These are phyloP conservation scores for Lepidium africanum DNA, from an alignment of 345 rosid species.

Conservation along the genomic window DNA sequence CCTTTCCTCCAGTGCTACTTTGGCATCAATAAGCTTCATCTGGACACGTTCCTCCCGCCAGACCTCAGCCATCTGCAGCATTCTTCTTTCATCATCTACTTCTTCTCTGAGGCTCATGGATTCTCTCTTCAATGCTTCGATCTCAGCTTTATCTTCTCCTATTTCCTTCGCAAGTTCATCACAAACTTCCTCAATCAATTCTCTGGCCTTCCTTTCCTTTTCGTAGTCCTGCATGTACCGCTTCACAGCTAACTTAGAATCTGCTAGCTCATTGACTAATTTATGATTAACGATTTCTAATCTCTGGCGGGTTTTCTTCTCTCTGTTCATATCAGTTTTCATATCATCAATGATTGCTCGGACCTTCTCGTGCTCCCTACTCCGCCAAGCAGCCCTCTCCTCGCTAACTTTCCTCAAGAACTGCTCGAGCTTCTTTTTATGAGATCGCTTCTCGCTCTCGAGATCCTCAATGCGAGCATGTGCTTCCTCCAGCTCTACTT, in stretches of 20 bases:
- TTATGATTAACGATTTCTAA: conserved; percentile 77
- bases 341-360: conserved; percentile 69
- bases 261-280: conserved; percentile 80
- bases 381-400: conserved; percentile 81
- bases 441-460: conserved; percentile 66
- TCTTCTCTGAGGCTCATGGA: conserved; percentile 59
- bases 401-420: conserved; percentile 82
- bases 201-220: conserved; percentile 70
- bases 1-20: conserved; percentile 43
- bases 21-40: conserved; percentile 86
- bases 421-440: conserved; percentile 82
- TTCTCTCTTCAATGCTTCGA: conserved; percentile 63
- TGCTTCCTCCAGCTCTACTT: conserved; percentile 69
- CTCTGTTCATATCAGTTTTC: conserved; percentile 61
- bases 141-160: conserved; percentile 75
- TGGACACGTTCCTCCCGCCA: conserved; percentile 98
- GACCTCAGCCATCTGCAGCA: conserved; percentile 96
- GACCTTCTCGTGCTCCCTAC: conserved; percentile 84
- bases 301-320: conserved; percentile 71
- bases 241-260: conserved; percentile 55
- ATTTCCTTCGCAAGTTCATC: conserved; percentile 87
- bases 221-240: conserved; percentile 70
- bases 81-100: conserved; percentile 76
- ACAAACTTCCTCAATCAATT: conserved; percentile 83
- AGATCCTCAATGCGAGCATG: conserved; percentile 57